Conservation (phyloP, 78 protist species). For the Dictyostelium capitatum region DNA sequence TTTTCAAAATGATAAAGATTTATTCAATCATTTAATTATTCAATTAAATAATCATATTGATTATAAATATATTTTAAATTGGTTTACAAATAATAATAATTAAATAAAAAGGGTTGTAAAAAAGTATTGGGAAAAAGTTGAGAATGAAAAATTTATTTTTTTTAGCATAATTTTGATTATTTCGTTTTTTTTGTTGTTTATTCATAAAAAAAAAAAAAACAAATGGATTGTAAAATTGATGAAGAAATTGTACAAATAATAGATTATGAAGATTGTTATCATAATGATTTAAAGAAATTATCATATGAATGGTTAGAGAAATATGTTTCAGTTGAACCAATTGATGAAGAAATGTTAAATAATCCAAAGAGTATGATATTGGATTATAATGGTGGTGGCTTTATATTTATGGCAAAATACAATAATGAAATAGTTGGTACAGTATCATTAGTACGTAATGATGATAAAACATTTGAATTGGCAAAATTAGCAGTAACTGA, state of each 20-base stretch:
- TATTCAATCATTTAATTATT: not conserved
- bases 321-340: conserved; percentile 17
- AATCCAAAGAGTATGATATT: conserved; percentile 1
- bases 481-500: not conserved
- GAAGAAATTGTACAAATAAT: not conserved
- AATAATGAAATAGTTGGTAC: not conserved
- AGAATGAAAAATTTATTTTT: no score
- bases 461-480: conserved; percentile 4
- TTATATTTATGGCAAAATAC: not conserved
- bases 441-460: not conserved
- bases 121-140: no score
- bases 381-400: not conserved
- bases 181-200: no score
- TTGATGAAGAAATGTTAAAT: not conserved
- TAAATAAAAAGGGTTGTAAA: no score
- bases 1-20: not conserved
- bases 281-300: not conserved
- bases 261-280: not conserved
- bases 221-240: no score
- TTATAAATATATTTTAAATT: not conserved
- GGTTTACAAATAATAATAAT: no score
- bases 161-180: no score
- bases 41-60: not conserved
- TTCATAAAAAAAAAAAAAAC: no score
- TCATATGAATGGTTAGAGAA: conserved; percentile 15